Evolutionary conservation across 202 grass and related monocot species (phyloP), one percentile per base, ranked within the genome.

Genomic region (Carex arenaria): DNA sequence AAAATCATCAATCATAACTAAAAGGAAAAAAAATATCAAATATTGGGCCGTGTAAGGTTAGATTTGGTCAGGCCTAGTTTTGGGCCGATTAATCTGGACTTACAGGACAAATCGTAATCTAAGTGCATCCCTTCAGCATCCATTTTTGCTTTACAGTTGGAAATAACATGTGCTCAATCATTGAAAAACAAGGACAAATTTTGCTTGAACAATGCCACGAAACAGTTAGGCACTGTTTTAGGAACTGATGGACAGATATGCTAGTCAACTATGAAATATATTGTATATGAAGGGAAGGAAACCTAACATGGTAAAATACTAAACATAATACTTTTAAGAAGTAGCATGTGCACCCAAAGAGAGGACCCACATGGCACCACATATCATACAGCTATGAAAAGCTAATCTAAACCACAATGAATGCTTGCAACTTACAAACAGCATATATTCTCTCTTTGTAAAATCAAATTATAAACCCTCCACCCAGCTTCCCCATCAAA

Each of bases 281-380:
- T 77, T 56, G 3, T 36, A n/a, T n/a, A 18, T 38, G 28, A 3
- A 54, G 47, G 20, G 71, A 54, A 52, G 23, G 22, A 52, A 52
- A 32, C 67, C 82, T 77, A 84, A 84, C 62, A 81, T 81, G 79
- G 61, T 30, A 66, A 81, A 43, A 64, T 81, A 51, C 11, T 47
- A 66, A 66, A 77, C 11, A 64, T 64, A 28, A 66, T 52, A 40
- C 79, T 81, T 71, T 81, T 49, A 18, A 43, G 31, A n/a, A 26
- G 61, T 42, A 64, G 79, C 79, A 81, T 81, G 79, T 81, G 79
- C 79, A 66, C 22, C 61, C 78, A 42, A 82, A 82, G 79, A 82
- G 67, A 82, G 79, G 61, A 82, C 42, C 79, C 79, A 82, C 79
- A 66, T 66, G 79, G 60, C 40, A 82, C 36, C 80, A 67, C 12